These are phyloP conservation scores for Fusarium sp. DNA, from an alignment of 2,329 filamentous ascomycete species.

Conservation along the genomic window DNA sequence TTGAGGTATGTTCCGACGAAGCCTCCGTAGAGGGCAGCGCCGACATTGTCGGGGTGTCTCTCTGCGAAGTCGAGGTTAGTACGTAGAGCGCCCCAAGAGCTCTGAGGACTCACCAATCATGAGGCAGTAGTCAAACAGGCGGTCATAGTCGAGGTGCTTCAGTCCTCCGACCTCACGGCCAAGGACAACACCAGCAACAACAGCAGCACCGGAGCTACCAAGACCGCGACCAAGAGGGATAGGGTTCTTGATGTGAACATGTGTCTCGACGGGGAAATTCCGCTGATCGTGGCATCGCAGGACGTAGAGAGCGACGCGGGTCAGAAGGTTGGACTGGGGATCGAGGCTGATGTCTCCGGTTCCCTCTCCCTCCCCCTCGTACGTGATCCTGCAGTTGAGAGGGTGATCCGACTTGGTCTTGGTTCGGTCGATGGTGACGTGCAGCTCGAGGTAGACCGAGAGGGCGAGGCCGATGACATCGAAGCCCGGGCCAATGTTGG, in stretches of 20 bases:
- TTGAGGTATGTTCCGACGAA: conserved; percentile 98
- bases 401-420: conserved; percentile 67
- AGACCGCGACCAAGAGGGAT: conserved; percentile 93
- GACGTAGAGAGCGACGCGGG: conserved; percentile 92
- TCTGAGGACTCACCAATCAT: conserved; percentile 80
- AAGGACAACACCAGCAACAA: conserved; percentile 94
- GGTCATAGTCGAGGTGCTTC: conserved; percentile 77
- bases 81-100: conserved; percentile 7
- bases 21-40: conserved; percentile 92
- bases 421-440: conserved; percentile 78
- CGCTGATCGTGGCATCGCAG: conserved; percentile 91
- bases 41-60: conserved; percentile 93
- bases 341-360: conserved; percentile 81
- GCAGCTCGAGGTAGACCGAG: conserved; percentile 91
- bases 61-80: conserved; percentile 59
- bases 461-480: conserved; percentile 97
- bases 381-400: conserved; percentile 90
- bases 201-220: conserved; percentile 94
- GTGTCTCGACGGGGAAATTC: conserved; percentile 85
- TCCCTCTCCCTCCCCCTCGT: conserved; percentile 84
- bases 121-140: conserved; percentile 93
- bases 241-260: conserved; percentile 94
- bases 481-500: conserved; percentile 97
- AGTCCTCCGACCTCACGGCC: conserved; percentile 90
- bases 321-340: conserved; percentile 91